Evolutionary conservation across 345 rosid genomes (phyloP).

Genomic region (Theobroma cacao): DNA sequence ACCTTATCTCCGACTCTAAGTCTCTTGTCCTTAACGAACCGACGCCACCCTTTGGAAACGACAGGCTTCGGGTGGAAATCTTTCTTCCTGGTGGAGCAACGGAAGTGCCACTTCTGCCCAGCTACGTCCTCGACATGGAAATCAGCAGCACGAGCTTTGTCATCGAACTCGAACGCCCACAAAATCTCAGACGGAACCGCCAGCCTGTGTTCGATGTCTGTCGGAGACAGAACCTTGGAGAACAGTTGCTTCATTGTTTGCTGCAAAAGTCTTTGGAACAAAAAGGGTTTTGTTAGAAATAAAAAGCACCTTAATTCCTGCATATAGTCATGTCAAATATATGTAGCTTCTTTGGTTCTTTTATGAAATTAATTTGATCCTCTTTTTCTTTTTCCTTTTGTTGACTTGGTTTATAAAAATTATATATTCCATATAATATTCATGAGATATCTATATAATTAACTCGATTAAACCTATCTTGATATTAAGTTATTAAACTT

Average conservation of each 20-base stretch:
- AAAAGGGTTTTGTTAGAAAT: not conserved
- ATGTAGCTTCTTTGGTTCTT: not conserved
- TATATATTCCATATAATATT: not conserved
- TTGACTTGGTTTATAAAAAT: not conserved
- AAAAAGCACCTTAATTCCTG: not conserved
- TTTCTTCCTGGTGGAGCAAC: slow-evolving; percentile 6
- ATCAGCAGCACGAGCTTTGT: not conserved
- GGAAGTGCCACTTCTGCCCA: not conserved
- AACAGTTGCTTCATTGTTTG: not conserved
- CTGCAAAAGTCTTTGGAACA: not conserved
- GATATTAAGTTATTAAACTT: too few relatives aligned
- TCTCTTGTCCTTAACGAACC: not conserved
- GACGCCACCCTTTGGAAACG: slow-evolving; percentile 4
- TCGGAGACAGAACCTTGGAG: slow-evolving; percentile 6
- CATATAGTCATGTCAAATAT: not conserved
- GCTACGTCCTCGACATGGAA: not conserved
- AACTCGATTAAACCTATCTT: too few relatives aligned
- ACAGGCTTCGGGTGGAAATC: slow-evolving; percentile 3
- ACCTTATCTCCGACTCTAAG: not conserved
- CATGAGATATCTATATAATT: too few relatives aligned
- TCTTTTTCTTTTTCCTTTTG: not conserved
- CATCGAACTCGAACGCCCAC: not conserved
- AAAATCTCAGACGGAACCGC: not conserved
- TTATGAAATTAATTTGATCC: not conserved
- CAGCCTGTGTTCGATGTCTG: slow-evolving; percentile 6